phyloP scores from a whole-genome alignment of 306 rosid species.

The Datisca glomerata region DNA sequence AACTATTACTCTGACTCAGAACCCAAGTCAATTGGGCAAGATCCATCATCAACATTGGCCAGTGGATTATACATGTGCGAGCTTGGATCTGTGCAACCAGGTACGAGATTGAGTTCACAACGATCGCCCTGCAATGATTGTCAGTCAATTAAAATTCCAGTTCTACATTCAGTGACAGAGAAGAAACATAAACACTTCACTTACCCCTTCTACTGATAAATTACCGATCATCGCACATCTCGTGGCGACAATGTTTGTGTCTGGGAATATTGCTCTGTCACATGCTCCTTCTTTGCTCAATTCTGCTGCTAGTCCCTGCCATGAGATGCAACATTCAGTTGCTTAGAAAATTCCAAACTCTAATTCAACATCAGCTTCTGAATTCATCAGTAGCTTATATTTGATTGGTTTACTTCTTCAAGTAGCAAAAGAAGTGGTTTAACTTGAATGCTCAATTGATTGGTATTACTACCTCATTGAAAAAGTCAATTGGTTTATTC shows the following conservation, averaged over 20 bases:
- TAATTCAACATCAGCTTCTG: neutral
- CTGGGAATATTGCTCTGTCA: slow-evolving; percentile 78
- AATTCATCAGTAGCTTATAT: too few relatives aligned
- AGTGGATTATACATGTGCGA: slow-evolving; percentile 49
- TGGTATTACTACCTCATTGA: slow-evolving; percentile 48
- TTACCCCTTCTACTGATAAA: slow-evolving; percentile 72
- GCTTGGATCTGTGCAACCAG: slow-evolving; percentile 80
- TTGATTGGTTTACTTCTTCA: too few relatives aligned
- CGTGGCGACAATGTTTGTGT: slow-evolving; percentile 26
- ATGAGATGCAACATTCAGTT: neutral
- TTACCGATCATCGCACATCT: slow-evolving; percentile 76
- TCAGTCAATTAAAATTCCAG: too few relatives aligned
- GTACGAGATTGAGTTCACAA: slow-evolving; percentile 51
- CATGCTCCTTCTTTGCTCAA: slow-evolving; percentile 85
- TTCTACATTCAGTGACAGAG: too few relatives aligned
- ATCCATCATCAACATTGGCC: slow-evolving; percentile 87
- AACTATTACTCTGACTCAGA: too few relatives aligned
- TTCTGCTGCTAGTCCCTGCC: slow-evolving; percentile 70
- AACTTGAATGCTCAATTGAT: too few relatives aligned
- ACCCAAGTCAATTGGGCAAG: slow-evolving; percentile 51
- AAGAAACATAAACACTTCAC: slow-evolving; percentile 14
- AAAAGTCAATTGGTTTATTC: slow-evolving; percentile 72
- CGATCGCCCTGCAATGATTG: slow-evolving; percentile 64
- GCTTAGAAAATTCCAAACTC: neutral
- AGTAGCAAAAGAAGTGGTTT: too few relatives aligned